Evolutionary conservation across 345 rosid genomes (phyloP).

Genomic region (Linum usitatissimum): DNA sequence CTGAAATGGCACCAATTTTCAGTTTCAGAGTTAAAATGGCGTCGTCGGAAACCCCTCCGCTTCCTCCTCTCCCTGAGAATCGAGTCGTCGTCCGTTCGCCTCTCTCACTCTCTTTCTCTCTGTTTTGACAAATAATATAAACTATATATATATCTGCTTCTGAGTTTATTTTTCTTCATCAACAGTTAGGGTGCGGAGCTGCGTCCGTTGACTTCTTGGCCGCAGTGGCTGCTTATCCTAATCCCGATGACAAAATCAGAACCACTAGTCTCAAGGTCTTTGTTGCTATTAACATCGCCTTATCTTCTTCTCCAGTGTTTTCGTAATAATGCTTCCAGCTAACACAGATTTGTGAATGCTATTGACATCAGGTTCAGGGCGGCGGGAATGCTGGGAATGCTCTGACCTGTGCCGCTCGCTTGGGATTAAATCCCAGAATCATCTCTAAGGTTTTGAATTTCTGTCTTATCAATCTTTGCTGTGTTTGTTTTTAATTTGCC

Average conservation of each 20-base stretch:
- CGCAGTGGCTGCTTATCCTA: slow-evolving; percentile 58
- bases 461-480: neutral
- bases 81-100: slow-evolving; percentile 30
- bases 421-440: slow-evolving; percentile 48
- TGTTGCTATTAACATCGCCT: no score
- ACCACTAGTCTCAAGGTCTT: slow-evolving; percentile 62
- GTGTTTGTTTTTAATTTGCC: no score
- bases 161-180: neutral
- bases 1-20: neutral
- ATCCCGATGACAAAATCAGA: slow-evolving; percentile 85
- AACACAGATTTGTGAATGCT: no score
- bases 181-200: slow-evolving; percentile 66
- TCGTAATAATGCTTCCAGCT: no score
- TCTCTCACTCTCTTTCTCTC: slow-evolving; percentile 9
- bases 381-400: slow-evolving; percentile 75
- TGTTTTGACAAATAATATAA: neutral
- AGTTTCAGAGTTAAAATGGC: slow-evolving; percentile 37
- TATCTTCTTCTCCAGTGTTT: no score
- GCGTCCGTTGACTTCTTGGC: slow-evolving; percentile 60
- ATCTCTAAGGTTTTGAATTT: slow-evolving; percentile 40
- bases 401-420: slow-evolving; percentile 47
- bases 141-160: no score
- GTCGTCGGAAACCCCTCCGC: slow-evolving; percentile 24
- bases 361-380: slow-evolving; percentile 70
- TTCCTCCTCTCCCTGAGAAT: slow-evolving; percentile 26